These are phyloP conservation scores for Aureobasidium subglaciale DNA, from an alignment of 2,329 filamentous ascomycete genomes.

Conservation along the genomic window DNA sequence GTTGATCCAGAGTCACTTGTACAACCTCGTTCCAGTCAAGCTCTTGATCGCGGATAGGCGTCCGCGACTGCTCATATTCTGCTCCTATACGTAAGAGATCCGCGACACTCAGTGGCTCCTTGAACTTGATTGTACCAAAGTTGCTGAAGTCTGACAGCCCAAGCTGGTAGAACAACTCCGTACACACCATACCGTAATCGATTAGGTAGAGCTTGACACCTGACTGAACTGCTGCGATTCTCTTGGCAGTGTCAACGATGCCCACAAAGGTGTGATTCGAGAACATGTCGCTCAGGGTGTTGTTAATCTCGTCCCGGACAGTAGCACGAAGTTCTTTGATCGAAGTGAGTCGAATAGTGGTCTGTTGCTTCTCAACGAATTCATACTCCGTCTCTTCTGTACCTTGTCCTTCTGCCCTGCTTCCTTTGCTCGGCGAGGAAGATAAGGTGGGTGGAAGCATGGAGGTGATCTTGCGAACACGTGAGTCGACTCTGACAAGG, in stretches of 20 bases:
- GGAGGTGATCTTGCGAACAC: slow-evolving; percentile 86
- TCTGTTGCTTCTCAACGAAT: slow-evolving; percentile 59
- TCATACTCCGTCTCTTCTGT: slow-evolving; percentile 61
- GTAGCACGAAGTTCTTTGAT: slow-evolving; percentile 75
- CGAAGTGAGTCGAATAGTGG: slow-evolving; percentile 69
- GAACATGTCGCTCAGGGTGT: slow-evolving; percentile 79
- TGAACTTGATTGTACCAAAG: slow-evolving; percentile 76
- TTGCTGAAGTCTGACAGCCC: slow-evolving; percentile 94
- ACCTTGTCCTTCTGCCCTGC: slow-evolving; percentile 19
- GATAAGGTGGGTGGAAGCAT: slow-evolving; percentile 64
- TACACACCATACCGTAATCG: slow-evolving; percentile 79
- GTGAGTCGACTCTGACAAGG: slow-evolving; percentile 82
- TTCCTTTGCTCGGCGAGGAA: slow-evolving; percentile 30
- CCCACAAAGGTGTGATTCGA: slow-evolving; percentile 88
- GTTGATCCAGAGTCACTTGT: slow-evolving; percentile 56
- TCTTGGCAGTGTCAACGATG: slow-evolving; percentile 76
- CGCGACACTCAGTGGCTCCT: slow-evolving; percentile 63
- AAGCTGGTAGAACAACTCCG: slow-evolving; percentile 92
- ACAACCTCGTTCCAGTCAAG: slow-evolving; percentile 62
- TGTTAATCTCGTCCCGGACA: slow-evolving; percentile 76
- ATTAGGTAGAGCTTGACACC: slow-evolving; percentile 88
- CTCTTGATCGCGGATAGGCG: slow-evolving; percentile 34
- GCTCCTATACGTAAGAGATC: slow-evolving; percentile 68
- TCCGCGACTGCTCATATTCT: slow-evolving; percentile 50
- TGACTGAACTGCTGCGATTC: slow-evolving; percentile 86